Evolutionary conservation across 805 yeast genomes (phyloP).

Genomic region (Candida nonsorbophila): DNA sequence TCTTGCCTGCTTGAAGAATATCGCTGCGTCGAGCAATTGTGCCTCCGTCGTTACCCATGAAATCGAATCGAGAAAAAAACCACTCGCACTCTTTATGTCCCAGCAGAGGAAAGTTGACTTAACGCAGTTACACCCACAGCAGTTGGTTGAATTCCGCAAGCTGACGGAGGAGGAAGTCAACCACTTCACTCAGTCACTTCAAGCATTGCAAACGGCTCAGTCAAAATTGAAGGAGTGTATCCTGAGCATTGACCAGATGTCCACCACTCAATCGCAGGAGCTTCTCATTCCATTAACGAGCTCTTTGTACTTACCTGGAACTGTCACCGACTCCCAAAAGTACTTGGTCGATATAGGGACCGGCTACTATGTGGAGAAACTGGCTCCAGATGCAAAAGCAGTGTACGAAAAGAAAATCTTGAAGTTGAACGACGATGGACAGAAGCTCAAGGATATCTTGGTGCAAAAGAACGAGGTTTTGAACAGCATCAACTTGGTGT

Average conservation of each 20-base stretch:
- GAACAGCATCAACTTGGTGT: slow-evolving; percentile 54
- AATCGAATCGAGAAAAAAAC: slow-evolving; percentile 2
- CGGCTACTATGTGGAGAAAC: slow-evolving; percentile 87
- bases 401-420: slow-evolving; percentile 72
- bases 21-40: slow-evolving; percentile 58
- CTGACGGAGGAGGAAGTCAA: slow-evolving; percentile 81
- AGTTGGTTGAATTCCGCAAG: slow-evolving; percentile 75
- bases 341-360: slow-evolving; percentile 95
- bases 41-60: slow-evolving; percentile 66
- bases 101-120: slow-evolving; percentile 46
- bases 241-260: slow-evolving; percentile 57
- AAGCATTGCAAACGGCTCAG: slow-evolving; percentile 79
- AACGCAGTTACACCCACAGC: slow-evolving; percentile 72
- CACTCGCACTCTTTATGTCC: too few species aligned
- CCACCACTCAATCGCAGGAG: slow-evolving; percentile 33
- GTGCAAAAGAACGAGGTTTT: slow-evolving; percentile 65
- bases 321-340: slow-evolving; percentile 53
- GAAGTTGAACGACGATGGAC: slow-evolving; percentile 68
- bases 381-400: slow-evolving; percentile 54
- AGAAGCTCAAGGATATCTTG: slow-evolving; percentile 68
- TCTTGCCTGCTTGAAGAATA: slow-evolving; percentile 24
- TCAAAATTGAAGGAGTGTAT: slow-evolving; percentile 78
- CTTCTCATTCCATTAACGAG: slow-evolving; percentile 84
- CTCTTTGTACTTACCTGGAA: slow-evolving; percentile 87
- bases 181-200: slow-evolving; percentile 78